phyloP scores from a whole-genome alignment of 2,329 filamentous ascomycete species.

The Ascochyta lentis region DNA sequence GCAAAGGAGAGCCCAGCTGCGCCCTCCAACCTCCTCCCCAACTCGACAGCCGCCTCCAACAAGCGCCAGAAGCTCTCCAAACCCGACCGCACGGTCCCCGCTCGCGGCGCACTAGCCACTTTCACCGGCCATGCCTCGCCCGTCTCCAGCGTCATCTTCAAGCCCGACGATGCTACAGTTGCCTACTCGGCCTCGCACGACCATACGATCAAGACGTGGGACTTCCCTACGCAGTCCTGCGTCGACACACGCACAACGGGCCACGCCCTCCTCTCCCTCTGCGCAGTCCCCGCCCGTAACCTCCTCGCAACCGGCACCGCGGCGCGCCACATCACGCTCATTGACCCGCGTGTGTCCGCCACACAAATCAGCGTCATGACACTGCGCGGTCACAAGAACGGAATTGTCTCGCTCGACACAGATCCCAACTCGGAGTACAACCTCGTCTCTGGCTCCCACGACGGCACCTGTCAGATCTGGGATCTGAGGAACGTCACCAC shows the following conservation, averaged over 20 bases:
- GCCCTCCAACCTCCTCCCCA: conserved; percentile 71
- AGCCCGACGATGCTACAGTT: conserved; percentile 82
- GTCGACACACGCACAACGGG: conserved; percentile 85
- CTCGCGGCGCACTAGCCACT: conserved; percentile 79
- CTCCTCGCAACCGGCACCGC: conserved; percentile 78
- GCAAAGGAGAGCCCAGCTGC: conserved; percentile 78
- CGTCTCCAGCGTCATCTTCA: conserved; percentile 83
- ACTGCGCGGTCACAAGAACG: conserved; percentile 86
- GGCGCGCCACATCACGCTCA: conserved; percentile 86
- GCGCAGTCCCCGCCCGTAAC: conserved; percentile 71
- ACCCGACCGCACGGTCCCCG: conserved; percentile 66
- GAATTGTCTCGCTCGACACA: conserved; percentile 64
- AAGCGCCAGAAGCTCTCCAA: conserved; percentile 78
- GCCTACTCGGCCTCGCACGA: conserved; percentile 93
- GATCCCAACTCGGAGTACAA: conserved; percentile 76
- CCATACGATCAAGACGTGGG: conserved; percentile 88
- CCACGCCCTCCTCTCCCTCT: conserved; percentile 81
- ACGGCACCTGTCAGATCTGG: conserved; percentile 93
- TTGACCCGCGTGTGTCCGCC: conserved; percentile 84
- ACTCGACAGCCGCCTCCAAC: conserved; percentile 65
- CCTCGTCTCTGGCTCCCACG: conserved; percentile 88
- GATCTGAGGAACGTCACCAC: conserved; percentile 77
- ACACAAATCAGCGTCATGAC: conserved; percentile 83
- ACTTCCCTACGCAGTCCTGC: conserved; percentile 78
- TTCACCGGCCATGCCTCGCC: conserved; percentile 74